Evolutionary conservation across 176 grass and related monocot species (phyloP).

Genomic region (Aegilops sharonensis): DNA sequence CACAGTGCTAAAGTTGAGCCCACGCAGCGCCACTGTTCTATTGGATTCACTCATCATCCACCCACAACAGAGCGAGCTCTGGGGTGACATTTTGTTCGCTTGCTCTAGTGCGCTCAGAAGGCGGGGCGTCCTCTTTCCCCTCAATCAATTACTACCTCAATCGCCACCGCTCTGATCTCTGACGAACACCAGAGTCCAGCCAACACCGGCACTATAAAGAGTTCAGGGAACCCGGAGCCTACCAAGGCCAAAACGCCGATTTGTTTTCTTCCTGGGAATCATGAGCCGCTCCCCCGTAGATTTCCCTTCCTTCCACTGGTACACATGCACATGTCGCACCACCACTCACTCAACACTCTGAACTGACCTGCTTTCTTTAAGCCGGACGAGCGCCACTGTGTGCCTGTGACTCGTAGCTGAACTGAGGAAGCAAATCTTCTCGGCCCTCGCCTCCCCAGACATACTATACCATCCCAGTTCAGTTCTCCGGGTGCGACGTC

Average conservation of each 20-base stretch:
- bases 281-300: conserved; percentile 31
- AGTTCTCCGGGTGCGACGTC: conserved; percentile 9
- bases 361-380: too few species aligned
- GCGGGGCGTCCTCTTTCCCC: not conserved
- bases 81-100: conserved; percentile 8
- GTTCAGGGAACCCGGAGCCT: conserved; percentile 41
- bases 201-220: not conserved
- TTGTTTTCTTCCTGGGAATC: conserved; percentile 44
- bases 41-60: not conserved
- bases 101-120: conserved; percentile 36
- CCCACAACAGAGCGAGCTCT: not conserved
- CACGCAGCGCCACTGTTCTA: not conserved
- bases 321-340: conserved; percentile 36
- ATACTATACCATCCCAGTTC: too few species aligned
- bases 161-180: not conserved
- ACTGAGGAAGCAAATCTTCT: conserved; percentile 25
- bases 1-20: not conserved
- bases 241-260: conserved; percentile 24
- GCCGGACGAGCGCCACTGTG: conserved; percentile 25
- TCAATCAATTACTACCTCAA: not conserved
- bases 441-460: conserved; percentile 31
- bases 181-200: not conserved
- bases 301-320: conserved; percentile 12
- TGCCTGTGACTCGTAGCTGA: conserved; percentile 21
- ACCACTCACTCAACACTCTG: not conserved